These are phyloP conservation scores for Dunaliella primolecta DNA, from an alignment of 139 green algal species.

Conservation along the genomic window DNA sequence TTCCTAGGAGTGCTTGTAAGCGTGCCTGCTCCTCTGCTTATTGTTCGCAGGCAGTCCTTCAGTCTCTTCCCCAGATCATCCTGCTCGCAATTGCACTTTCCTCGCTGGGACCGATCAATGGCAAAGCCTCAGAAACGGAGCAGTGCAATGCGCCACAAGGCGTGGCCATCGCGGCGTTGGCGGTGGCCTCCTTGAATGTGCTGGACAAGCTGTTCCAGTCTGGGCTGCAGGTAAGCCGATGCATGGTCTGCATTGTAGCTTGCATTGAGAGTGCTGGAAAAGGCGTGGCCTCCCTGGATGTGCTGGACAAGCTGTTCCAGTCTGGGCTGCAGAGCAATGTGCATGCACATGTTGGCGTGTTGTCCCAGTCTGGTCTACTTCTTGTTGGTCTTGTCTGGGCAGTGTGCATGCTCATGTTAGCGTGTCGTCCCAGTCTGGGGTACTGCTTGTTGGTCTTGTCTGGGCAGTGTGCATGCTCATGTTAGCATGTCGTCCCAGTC, in stretches of 20 bases:
- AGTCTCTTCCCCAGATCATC: background rate
- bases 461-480: no score
- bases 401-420: no score
- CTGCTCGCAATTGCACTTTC: background rate
- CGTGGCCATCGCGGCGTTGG: background rate
- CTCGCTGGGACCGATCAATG: background rate
- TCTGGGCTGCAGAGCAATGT: background rate
- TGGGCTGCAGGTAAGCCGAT: background rate
- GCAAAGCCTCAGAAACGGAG: background rate
- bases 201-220: conserved; percentile 5
- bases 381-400: no score
- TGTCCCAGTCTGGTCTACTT: no score
- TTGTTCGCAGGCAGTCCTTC: background rate
- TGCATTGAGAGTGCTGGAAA: no score
- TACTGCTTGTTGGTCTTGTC: no score
- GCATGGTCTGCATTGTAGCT: no score
- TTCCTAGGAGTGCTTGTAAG: no score
- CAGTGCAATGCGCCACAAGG: background rate
- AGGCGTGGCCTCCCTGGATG: background rate
- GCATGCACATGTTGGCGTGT: no score
- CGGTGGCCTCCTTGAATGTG: background rate
- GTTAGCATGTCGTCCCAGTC: no score
- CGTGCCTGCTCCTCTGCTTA: no score
- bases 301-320: conserved; percentile 7
- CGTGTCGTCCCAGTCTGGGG: no score